Evolutionary conservation across 495 filamentous ascomycete genomes (phyloP), one percentile per base, ranked within the genome.

Genomic region (Glarea lozoyensis): DNA sequence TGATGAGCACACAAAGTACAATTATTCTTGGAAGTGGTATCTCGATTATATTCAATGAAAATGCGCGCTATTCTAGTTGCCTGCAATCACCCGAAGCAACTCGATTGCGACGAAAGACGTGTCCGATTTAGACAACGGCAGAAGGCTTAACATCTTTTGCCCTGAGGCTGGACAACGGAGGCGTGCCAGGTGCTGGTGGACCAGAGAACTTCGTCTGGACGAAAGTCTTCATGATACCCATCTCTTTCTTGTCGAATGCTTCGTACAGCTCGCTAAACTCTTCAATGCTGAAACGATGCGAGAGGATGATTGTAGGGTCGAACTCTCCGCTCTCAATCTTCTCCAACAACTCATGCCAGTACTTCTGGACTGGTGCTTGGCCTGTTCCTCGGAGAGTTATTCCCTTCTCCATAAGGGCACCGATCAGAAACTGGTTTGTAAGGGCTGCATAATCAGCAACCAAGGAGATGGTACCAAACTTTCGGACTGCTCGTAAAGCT

Each of bases 341-440:
- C 46, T 69, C 60, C 46, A 82, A 63, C 7, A 82, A 57, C 11
- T 77, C 55, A 30, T 77, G 56, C 81, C 76, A 83, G 60, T 84
- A 48, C 24, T 45, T 37, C 13, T 82, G 78, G 11, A 82, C 77
- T 2, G 76, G 78, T 1, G 76, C 72, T 56, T 83, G 80, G 9
- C 80, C 78, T 53, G 77, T 76, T 37, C 81, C 76, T 45, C 74
- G 75, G 23, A 83, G 60, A 10, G 68, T 69, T 45, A 83, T 72
- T 22, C 80, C 79, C 21, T 73, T 77, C 57, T 84, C 70, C 81
- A 85, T 85, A 20, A 84, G 43, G 6, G 79, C 64, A 37, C 81
- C 77, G 53, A 84, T 79, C 45, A 78, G 76, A 66, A 29, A 29
- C n/a, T 29, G 24, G 19, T 42, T 18, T 15, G 40, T 43, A 6